These are phyloP conservation scores for Papilionanthe hybrid DNA, from an alignment of 116 monocot species.

Conservation along the genomic window DNA sequence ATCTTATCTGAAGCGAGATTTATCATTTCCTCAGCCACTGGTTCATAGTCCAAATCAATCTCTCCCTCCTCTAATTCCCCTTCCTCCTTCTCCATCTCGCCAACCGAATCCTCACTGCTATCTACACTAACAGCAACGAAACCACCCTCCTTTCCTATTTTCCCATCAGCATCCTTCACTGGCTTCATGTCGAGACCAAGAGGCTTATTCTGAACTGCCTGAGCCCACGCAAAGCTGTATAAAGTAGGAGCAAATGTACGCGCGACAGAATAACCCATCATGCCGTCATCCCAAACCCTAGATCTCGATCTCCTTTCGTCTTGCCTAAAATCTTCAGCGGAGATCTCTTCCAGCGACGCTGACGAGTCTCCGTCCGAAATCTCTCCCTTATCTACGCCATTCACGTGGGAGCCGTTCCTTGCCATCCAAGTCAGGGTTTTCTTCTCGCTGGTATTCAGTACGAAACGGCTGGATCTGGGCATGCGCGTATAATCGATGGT, in stretches of 20 bases:
- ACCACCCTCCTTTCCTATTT: slow-evolving; percentile 9
- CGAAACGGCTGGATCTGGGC: slow-evolving; percentile 18
- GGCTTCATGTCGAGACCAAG: slow-evolving; percentile 35
- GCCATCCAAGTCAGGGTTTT: slow-evolving; percentile 29
- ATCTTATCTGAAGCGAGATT: slow-evolving; percentile 10
- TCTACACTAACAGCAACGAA: slow-evolving; percentile 19
- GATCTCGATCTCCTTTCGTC: slow-evolving; percentile 32
- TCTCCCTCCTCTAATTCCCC: slow-evolving; percentile 93
- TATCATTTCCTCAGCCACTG: slow-evolving; percentile 10
- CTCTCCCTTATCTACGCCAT: slow-evolving; percentile 21
- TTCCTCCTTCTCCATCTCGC: slow-evolving; percentile 58
- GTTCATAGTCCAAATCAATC: slow-evolving; percentile 41
- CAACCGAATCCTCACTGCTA: slow-evolving; percentile 11
- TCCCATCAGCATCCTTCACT: not conserved
- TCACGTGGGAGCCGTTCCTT: slow-evolving; percentile 20
- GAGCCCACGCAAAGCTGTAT: slow-evolving; percentile 91
- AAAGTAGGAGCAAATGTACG: slow-evolving; percentile 44
- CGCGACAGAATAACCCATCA: slow-evolving; percentile 22
- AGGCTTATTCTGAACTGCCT: slow-evolving; percentile 98
- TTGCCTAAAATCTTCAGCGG: slow-evolving; percentile 56
- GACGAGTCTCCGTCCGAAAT: slow-evolving; percentile 38
- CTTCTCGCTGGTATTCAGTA: slow-evolving; percentile 24
- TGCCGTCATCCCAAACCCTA: slow-evolving; percentile 44
- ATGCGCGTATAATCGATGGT: slow-evolving; percentile 27
- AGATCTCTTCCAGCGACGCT: slow-evolving; percentile 54